phyloP scores from a whole-genome alignment of 2,329 filamentous ascomycete genomes.

The Botryotinia globosa region DNA sequence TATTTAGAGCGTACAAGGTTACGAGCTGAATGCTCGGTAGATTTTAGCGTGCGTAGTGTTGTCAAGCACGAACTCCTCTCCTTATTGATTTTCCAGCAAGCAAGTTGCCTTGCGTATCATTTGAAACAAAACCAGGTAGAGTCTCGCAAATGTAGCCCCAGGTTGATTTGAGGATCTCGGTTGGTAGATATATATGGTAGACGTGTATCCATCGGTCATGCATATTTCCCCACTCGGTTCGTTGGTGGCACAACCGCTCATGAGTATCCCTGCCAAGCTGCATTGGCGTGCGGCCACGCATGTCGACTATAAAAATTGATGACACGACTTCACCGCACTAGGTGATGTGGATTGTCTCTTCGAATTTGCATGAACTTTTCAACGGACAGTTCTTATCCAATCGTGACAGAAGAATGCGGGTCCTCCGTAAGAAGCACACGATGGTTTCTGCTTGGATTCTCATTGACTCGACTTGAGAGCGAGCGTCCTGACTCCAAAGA shows the following conservation, averaged over 20 bases:
- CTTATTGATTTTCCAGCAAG: not conserved
- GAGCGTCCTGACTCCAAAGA: not conserved
- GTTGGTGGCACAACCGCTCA: not conserved
- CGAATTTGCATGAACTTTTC: not conserved
- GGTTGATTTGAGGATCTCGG: not conserved
- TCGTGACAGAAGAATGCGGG: not conserved
- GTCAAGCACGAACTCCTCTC: not conserved
- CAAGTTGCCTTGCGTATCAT: not conserved
- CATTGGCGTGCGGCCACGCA: slow-evolving; percentile 11
- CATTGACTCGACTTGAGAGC: not conserved
- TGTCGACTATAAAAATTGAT: not conserved
- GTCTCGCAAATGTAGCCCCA: not conserved
- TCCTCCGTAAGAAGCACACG: not conserved
- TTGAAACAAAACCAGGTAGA: slow-evolving; percentile 7
- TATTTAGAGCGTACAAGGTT: not conserved
- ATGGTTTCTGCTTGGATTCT: not conserved
- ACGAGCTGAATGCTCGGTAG: not conserved
- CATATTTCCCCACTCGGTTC: slow-evolving; percentile 7
- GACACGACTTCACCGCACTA: not conserved
- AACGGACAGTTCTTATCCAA: not conserved
- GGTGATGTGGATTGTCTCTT: not conserved
- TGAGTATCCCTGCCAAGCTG: not conserved
- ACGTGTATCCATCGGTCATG: not conserved
- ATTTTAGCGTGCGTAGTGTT: not conserved
- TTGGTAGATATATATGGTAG: slow-evolving; percentile 3